Base-by-base conservation (phyloP, 345 rosid species). In the Bruguiera parviflora region DNA sequence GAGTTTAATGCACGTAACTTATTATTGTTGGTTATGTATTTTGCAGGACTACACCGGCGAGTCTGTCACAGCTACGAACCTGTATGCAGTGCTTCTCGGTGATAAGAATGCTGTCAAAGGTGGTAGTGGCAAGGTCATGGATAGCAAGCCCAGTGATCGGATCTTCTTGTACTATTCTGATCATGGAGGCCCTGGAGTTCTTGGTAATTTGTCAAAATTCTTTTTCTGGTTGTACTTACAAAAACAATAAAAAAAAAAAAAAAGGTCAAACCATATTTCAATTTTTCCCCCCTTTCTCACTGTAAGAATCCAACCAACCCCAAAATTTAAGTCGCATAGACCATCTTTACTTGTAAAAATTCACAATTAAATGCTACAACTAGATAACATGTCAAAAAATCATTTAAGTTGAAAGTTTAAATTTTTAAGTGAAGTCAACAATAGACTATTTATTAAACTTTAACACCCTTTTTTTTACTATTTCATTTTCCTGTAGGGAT, bases 151-250 rank as follows among this genome's bases (percentile, higher is more conserved):
- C 4, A 58, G 85, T 33, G 99, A 95, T 68, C 83, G 92, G 75
- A 89, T 95, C 66, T 95, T 95, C 72, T 16, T 92, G 16, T 92
- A 84, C 78, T 95, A 88, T 75, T 72, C 98, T 0, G 98, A 95
- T 73, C 98, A 95, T 68, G 99, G 99, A 43, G 98, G 98, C 65
- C 98, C 99, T 0, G 97, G 99, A 46, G 92, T 95, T 79, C 99
- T 90, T 24, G 99, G 99, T 92, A 78, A 67, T 74, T 29, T 16
- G 18, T 2, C 8, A 16, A 20, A 6, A 27, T 33, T 60, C 60
- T 6, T 62, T 25, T 55, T 15, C 49, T 43, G 3, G 58, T 11
- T 32, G 49, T 7, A 13, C 1, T 32, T 32, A 19, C n/a, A n/a
- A n/a, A n/a, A n/a, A n/a, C n/a, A n/a, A n/a, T n/a, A n/a, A n/a